Evolutionary conservation across 129 eudicot genomes (phyloP).

Genomic region (Artemisia annua): DNA sequence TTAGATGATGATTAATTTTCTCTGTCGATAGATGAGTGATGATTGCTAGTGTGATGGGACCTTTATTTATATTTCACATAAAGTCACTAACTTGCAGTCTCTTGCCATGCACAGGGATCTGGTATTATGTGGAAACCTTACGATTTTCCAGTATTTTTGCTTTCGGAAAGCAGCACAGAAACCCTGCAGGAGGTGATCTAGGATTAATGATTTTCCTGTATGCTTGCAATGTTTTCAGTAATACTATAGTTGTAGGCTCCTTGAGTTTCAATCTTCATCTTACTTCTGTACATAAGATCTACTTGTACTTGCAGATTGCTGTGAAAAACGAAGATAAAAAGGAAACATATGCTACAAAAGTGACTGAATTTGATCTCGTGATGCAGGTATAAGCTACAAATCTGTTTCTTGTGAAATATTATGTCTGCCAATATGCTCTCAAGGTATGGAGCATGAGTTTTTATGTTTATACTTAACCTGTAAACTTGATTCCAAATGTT

Average conservation of each 20-base stretch:
- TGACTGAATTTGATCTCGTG: slow-evolving; percentile 88
- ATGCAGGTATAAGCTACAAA: slow-evolving; percentile 75
- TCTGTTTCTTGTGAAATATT: slow-evolving; percentile 19
- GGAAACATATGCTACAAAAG: slow-evolving; percentile 53
- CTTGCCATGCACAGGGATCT: slow-evolving; percentile 74
- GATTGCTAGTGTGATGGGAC: not conserved
- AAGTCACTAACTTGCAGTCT: slow-evolving; percentile 15
- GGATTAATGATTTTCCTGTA: too few species aligned
- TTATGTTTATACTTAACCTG: not conserved
- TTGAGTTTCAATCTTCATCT: not conserved
- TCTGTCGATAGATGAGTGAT: not conserved
- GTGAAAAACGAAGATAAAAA: slow-evolving; percentile 48
- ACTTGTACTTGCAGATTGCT: slow-evolving; percentile 51
- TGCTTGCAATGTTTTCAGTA: too few species aligned
- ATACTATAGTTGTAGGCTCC: not conserved
- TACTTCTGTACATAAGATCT: not conserved
- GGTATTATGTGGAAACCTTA: slow-evolving; percentile 81
- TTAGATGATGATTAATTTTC: not conserved
- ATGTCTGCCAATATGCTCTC: slow-evolving; percentile 16
- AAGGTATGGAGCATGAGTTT: not conserved
- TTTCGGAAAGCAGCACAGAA: slow-evolving; percentile 65
- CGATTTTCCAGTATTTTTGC: slow-evolving; percentile 89
- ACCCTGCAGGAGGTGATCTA: slow-evolving; percentile 64
- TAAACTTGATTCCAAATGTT: slow-evolving; percentile 13
- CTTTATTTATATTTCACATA: not conserved